These are phyloP conservation scores for Backusella psychrophila DNA, from an alignment of 192 early-diverging fungal genomes.

Conservation along the genomic window DNA sequence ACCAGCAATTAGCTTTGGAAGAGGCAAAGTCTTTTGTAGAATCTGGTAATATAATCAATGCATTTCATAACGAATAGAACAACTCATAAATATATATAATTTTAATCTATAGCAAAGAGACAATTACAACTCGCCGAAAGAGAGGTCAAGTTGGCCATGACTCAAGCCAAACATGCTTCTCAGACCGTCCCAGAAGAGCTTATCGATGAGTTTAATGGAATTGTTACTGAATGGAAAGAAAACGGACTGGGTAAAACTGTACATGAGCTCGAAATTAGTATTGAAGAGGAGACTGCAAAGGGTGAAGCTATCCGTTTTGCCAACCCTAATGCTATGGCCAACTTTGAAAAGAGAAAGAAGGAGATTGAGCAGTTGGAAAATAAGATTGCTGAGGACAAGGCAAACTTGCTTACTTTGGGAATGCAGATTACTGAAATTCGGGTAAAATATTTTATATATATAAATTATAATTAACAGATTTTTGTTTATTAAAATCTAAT, in stretches of 20 bases:
- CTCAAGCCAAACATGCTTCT: conserved; percentile 54
- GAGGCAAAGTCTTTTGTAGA: conserved; percentile 16
- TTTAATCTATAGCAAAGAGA: neutral
- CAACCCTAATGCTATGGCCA: conserved; percentile 59
- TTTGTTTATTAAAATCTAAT: neutral
- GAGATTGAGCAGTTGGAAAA: neutral
- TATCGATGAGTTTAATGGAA: conserved; percentile 37
- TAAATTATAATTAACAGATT: too few species aligned
- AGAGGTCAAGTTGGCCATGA: conserved; percentile 43
- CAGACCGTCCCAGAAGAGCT: conserved; percentile 54
- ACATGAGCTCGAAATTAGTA: conserved; percentile 65
- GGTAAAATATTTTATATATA: neutral
- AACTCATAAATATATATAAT: neutral
- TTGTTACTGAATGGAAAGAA: conserved; percentile 27
- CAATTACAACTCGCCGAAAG: conserved; percentile 21
- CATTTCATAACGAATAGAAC: neutral
- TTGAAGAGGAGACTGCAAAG: conserved; percentile 52
- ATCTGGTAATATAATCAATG: neutral
- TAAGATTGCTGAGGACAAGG: neutral
- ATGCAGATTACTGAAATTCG: neutral
- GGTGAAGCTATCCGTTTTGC: conserved; percentile 50
- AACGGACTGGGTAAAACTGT: conserved; percentile 33
- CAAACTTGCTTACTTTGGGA: neutral
- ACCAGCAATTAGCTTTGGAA: conserved; percentile 17
- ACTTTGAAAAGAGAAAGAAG: conserved; percentile 62